Percentiles rank a stretch among this genome's conserved stretches.
phyloP scores from a whole-genome alignment of 2,329 filamentous ascomycete species.

The Hypoxylon sp. region DNA sequence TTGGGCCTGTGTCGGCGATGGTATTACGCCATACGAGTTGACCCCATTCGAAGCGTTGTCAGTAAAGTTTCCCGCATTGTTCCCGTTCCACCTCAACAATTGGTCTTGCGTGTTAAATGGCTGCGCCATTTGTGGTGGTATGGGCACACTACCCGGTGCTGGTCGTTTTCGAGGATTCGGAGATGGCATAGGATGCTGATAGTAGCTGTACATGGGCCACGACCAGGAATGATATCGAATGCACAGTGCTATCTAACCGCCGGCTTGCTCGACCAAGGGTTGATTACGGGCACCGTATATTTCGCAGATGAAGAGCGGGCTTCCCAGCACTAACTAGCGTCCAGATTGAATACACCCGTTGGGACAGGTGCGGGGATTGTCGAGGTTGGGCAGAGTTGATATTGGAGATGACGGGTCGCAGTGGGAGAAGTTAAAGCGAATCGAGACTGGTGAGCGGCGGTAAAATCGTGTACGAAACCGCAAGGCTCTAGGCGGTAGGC shows the following conservation, averaged over 20 bases:
- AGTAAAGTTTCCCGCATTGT: constrained; percentile 44
- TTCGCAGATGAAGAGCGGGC: not conserved
- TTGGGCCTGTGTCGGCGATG: constrained; percentile 47
- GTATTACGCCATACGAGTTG: constrained; percentile 46
- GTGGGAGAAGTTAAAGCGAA: constrained; percentile 4
- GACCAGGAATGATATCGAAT: constrained; percentile 1
- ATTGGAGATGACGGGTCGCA: constrained; percentile 16
- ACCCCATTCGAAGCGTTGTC: constrained; percentile 47
- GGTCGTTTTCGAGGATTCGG: constrained; percentile 49
- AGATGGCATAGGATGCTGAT: constrained; percentile 43
- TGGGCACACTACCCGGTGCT: constrained; percentile 46
- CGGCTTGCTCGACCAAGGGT: constrained; percentile 8
- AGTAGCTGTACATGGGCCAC: constrained; percentile 44
- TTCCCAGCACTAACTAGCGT: not conserved
- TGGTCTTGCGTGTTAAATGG: constrained; percentile 55
- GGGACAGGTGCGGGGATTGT: constrained; percentile 1
- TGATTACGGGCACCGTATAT: constrained; percentile 12
- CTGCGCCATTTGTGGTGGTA: constrained; percentile 53
- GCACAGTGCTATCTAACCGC: constrained; percentile 15
- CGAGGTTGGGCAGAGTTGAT: constrained; percentile 5
- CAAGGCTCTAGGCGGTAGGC: constrained; percentile 32
- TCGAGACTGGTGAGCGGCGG: constrained; percentile 18
- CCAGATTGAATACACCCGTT: constrained; percentile 4
- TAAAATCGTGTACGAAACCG: constrained; percentile 35
- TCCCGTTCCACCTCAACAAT: constrained; percentile 63